phyloP scores from a whole-genome alignment of 2,329 filamentous ascomycete genomes.

The Diplocarpon rosae region DNA sequence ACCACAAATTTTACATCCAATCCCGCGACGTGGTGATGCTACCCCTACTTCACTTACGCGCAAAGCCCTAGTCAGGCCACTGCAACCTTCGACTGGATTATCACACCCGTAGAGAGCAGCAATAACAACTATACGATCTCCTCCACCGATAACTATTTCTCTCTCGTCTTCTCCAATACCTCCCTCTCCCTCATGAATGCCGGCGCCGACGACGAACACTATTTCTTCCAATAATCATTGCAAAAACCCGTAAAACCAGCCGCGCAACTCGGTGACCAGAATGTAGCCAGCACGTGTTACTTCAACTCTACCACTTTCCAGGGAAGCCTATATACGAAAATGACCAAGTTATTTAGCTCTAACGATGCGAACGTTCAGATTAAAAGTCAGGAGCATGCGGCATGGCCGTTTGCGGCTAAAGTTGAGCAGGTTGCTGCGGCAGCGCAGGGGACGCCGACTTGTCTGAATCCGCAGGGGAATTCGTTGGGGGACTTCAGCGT shows the following conservation, averaged over 20 bases:
- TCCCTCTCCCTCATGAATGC: slow-evolving; percentile 38
- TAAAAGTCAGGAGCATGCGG: slow-evolving; percentile 24
- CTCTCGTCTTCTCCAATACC: slow-evolving; percentile 42
- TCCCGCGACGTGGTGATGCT: slow-evolving; percentile 49
- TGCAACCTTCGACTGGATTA: slow-evolving; percentile 51
- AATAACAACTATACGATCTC: slow-evolving; percentile 40
- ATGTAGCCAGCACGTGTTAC: slow-evolving; percentile 41
- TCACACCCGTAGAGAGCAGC: slow-evolving; percentile 32
- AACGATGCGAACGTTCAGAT: slow-evolving; percentile 26
- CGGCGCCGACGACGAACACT: slow-evolving; percentile 40
- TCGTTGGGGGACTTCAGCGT: slow-evolving; percentile 31
- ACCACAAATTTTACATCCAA: slow-evolving; percentile 47
- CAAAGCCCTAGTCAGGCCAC: slow-evolving; percentile 30
- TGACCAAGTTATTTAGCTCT: slow-evolving; percentile 31
- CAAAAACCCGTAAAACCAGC: slow-evolving; percentile 42
- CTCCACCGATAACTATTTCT: slow-evolving; percentile 43
- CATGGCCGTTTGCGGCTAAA: slow-evolving; percentile 49
- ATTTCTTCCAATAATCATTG: slow-evolving; percentile 44
- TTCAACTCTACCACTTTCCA: slow-evolving; percentile 45
- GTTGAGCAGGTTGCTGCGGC: slow-evolving; percentile 40
- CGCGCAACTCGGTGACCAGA: slow-evolving; percentile 32
- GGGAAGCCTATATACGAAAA: slow-evolving; percentile 50
- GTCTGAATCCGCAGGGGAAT: slow-evolving; percentile 33
- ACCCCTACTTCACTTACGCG: slow-evolving; percentile 42
- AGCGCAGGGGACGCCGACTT: slow-evolving; percentile 41